Percentiles rank a stretch among this genome's conserved stretches.
These are phyloP conservation scores for Hypoxylon sp. DNA, from an alignment of 2,329 filamentous ascomycete genomes.

Conservation along the genomic window DNA sequence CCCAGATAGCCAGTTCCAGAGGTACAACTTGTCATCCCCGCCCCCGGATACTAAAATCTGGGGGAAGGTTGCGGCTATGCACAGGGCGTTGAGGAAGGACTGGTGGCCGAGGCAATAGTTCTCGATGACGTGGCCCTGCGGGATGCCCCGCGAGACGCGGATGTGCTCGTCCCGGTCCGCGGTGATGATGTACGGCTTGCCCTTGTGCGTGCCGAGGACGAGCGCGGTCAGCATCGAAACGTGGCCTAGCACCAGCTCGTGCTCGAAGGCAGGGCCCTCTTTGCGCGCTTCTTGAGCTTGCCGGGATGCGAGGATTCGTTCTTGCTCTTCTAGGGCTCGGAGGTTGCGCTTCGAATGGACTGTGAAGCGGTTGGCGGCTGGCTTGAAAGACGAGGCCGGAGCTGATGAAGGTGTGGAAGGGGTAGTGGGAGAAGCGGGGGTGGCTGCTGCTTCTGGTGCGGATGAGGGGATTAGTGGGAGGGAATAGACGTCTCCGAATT, in stretches of 20 bases:
- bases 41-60: constrained; percentile 83
- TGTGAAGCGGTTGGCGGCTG: constrained; percentile 70
- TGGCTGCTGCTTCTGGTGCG: constrained; percentile 9
- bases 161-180: constrained; percentile 80
- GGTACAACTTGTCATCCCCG: constrained; percentile 82
- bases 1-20: constrained; percentile 84
- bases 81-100: constrained; percentile 85
- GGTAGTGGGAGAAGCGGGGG: constrained; percentile 37
- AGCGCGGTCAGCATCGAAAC: constrained; percentile 91
- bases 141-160: constrained; percentile 83
- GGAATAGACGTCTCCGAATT: constrained; percentile 96
- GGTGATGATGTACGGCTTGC: constrained; percentile 67
- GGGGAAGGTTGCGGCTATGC: constrained; percentile 66
- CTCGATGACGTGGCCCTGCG: constrained; percentile 91
- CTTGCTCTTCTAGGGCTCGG: constrained; percentile 72
- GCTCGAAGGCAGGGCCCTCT: constrained; percentile 73
- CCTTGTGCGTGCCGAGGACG: constrained; percentile 48
- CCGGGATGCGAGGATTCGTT: constrained; percentile 54
- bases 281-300: constrained; percentile 51
- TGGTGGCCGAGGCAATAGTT: constrained; percentile 89
- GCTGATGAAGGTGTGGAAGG: constrained; percentile 43
- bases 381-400: constrained; percentile 55
- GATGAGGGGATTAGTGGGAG: constrained; percentile 75
- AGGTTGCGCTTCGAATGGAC: constrained; percentile 77
- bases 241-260: constrained; percentile 87